Percentiles rank a stretch among this genome's conserved stretches.
phyloP scores from a whole-genome alignment of 768 basidiomycete genomes.

The Mrakia frigida region DNA sequence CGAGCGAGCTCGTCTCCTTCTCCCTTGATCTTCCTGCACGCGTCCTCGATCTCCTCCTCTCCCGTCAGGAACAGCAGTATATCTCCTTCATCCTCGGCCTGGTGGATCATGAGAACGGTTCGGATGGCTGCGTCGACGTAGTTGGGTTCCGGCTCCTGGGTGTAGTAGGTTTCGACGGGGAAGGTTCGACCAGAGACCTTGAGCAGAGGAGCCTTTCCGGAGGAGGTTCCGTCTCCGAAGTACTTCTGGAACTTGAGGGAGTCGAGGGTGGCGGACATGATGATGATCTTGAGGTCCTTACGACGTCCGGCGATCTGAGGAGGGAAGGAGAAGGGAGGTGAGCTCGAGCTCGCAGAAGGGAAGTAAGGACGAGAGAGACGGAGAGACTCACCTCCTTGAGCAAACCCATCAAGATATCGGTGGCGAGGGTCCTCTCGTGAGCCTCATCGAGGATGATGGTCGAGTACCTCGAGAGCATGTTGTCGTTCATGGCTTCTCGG shows the following conservation, averaged over 20 bases:
- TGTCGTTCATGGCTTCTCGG: conserved; percentile 98
- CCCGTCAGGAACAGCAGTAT: conserved; percentile 92
- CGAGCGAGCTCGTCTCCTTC: conserved; percentile 77
- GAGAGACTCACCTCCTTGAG: conserved; percentile 57
- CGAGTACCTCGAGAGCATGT: conserved; percentile 78
- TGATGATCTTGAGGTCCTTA: conserved; percentile 85
- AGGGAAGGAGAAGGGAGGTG: neutral
- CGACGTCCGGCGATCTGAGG: conserved; percentile 63
- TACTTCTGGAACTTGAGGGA: conserved; percentile 95
- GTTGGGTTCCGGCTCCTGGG: conserved; percentile 85
- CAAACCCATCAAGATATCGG: conserved; percentile 97
- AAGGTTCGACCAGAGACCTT: conserved; percentile 90
- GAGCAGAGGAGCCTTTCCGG: conserved; percentile 65
- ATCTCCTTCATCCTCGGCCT: conserved; percentile 89
- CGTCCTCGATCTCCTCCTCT: conserved; percentile 97
- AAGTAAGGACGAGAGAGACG: neutral
- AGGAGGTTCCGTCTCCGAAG: conserved; percentile 55
- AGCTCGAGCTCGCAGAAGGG: neutral
- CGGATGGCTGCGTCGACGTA: conserved; percentile 96
- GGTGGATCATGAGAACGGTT: conserved; percentile 93
- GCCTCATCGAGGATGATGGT: conserved; percentile 99
- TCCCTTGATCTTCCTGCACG: conserved; percentile 83
- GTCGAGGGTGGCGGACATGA: conserved; percentile 98
- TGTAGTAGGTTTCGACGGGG: conserved; percentile 57
- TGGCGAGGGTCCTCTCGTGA: conserved; percentile 94